Evolutionary conservation across 306 rosid genomes (phyloP), one percentile per base, ranked within the genome.

Genomic region (Chamaecrista fasciculata): DNA sequence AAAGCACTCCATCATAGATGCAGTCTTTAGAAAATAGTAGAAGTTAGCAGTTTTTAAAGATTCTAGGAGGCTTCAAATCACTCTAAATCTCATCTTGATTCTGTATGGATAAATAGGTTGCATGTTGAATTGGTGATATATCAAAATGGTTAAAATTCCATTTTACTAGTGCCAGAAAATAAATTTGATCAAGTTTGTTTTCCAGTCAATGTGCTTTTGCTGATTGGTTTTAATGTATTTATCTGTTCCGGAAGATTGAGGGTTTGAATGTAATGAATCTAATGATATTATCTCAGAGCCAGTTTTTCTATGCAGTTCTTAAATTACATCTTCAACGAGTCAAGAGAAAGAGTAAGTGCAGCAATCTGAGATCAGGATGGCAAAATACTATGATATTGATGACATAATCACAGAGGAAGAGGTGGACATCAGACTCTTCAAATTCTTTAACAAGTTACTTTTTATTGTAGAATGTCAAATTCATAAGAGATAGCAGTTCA

Each of bases 321-420:
- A 69, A 60, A 46, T 53, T 58, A 20, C 28, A 55, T 80, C 12
- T 56, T 75, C 5, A 14, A 72, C 75, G 80, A 76, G 71, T 71
- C 50, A 47, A 78, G 71, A 62, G 58, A 69, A 66, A 66, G 66
- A 44, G 29, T 29, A 33, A 28, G 71, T 67, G 76, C 49, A 62
- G 52, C 67, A 61, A 65, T 76, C 29, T 18, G 24, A 51, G 63
- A 36, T 40, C 66, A 14, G 70, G 71, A 94, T 86, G 97, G 86
- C 85, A 44, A 86, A 72, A 61, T 94, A 90, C 84, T 94, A 86
- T 76, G 94, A 90, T 78, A 74, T 90, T 66, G 88, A 86, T 68
- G 98, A 90, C 77, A 90, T 94, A 78, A 57, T 88, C 36, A 79
- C 87, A 1, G 97, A 90, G 68, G 96, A 86, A 82, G 92, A 90